Base-by-base conservation (phyloP, 2,329 filamentous ascomycete genomes). In the Cladosporium sp. region DNA sequence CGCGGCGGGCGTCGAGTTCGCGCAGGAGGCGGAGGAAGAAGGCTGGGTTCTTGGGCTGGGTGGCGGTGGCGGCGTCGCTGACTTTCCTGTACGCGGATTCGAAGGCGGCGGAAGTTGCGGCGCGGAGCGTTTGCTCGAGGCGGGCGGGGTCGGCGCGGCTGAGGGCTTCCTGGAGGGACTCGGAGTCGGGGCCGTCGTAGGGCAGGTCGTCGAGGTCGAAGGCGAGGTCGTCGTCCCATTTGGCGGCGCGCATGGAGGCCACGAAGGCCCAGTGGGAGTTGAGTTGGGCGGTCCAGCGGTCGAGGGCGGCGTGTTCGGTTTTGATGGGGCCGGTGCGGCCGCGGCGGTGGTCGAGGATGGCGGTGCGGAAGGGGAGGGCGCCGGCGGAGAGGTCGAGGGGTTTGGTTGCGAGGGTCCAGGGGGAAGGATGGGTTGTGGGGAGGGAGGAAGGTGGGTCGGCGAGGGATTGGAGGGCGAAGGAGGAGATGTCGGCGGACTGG, bases 21-120 rank as follows among this genome's bases (percentile, higher is more conserved):
- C 91, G 79, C 14, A 93, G 72, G 1, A 90, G 71, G 4, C 89
- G 84, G 1, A 95, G 68, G 14, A 95, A 69, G 59, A 91, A 90
- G 3, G 60, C 54, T 13, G 58, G 54, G 41, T 58, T 41, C 4
- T 34, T 37, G 10, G 46, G 19, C 4, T 51, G 49, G 41, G n/a
- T n/a, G n/a, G 43, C 31, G 18, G 19, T 19, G 9, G 42, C 43
- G 11, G 49, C 19, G 3, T 51, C 46, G 32, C 56, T 55, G 18
- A 59, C 35, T 37, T 53, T 52, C 8, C 37, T 16, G 43, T 64
- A 63, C 18, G 56, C 46, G 3, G 43, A 35, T 22, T 54, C 43
- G 38, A 65, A 50, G 33, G 59, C 51, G 22, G 46, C 37, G 3
- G 46, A 46, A 3, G 57, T 56, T 5, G 57, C 58, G 9, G 54